A percentile compares a stretch with the other conserved stretches of the same genome.
These are phyloP conservation scores for Sclerotinia subarctica DNA, from an alignment of 2,329 filamentous ascomycete species.

Conservation along the genomic window DNA sequence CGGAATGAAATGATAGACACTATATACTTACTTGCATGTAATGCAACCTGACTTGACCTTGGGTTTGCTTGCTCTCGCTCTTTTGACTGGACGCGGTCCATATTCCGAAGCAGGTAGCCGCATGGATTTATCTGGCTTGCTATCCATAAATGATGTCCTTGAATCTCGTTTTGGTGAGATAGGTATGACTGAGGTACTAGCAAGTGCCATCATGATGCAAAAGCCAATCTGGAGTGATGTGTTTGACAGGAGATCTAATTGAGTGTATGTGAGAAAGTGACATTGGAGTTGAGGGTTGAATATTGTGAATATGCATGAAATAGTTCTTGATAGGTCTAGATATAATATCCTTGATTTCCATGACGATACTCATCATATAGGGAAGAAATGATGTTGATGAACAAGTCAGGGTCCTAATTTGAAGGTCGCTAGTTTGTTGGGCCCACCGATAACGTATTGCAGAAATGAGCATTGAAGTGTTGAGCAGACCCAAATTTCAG, in stretches of 20 bases:
- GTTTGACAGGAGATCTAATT: not conserved
- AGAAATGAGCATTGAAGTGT: constrained; percentile 16
- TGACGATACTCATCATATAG: constrained; percentile 7
- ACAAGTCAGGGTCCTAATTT: constrained; percentile 21
- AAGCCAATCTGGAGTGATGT: not conserved
- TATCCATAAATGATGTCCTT: constrained; percentile 2
- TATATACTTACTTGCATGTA: constrained; percentile 58
- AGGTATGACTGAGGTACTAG: not conserved
- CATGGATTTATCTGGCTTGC: not conserved
- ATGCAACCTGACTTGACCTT: constrained; percentile 65
- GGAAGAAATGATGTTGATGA: constrained; percentile 17
- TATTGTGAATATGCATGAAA: not conserved
- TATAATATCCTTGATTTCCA: not conserved
- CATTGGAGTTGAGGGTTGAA: not conserved
- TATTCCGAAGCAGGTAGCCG: constrained; percentile 26
- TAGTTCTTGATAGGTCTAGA: not conserved
- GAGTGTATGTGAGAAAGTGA: not conserved
- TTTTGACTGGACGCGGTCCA: constrained; percentile 28
- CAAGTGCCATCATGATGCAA: constrained; percentile 4
- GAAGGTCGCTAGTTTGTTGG: constrained; percentile 26
- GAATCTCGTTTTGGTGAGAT: not conserved
- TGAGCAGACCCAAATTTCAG: constrained; percentile 13
- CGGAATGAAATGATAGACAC: not conserved
- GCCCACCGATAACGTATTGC: constrained; percentile 26
- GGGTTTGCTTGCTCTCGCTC: constrained; percentile 33